Percentiles rank a stretch among this genome's conserved stretches.
Conservation (phyloP, 2,329 filamentous ascomycete genomes). For the Talaromyces amestolkiae region DNA sequence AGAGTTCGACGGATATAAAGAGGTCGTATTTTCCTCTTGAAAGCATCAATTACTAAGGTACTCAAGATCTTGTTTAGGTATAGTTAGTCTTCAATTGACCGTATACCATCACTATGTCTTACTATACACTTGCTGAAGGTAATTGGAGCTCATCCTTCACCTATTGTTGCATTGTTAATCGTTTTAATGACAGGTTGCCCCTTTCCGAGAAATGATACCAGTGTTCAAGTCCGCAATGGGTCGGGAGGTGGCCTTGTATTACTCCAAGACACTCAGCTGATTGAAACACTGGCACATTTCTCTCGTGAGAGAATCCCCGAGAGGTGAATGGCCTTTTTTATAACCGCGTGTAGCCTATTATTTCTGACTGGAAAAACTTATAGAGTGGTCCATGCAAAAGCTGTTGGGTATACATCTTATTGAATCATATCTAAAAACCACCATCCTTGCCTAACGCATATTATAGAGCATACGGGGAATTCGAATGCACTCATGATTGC, state of each 20-base stretch:
- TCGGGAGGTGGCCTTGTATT: constrained; percentile 43
- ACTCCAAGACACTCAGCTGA: constrained; percentile 60
- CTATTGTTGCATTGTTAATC: background rate
- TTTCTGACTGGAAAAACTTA: background rate
- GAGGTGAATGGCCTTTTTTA: constrained; percentile 30
- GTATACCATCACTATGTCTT: background rate
- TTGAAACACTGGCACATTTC: constrained; percentile 62
- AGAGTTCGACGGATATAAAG: background rate
- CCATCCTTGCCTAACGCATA: background rate
- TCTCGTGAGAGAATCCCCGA: constrained; percentile 62
- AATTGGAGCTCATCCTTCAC: background rate
- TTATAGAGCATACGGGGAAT: constrained; percentile 53
- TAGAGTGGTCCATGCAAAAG: constrained; percentile 59
- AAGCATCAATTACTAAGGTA: background rate
- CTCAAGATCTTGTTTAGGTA: background rate
- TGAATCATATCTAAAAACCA: background rate
- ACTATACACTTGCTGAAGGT: constrained; percentile 32
- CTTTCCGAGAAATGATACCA: constrained; percentile 26
- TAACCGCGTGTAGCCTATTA: background rate
- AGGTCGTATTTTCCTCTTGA: background rate
- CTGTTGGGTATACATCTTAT: constrained; percentile 38
- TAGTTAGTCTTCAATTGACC: background rate
- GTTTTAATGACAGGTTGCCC: constrained; percentile 25
- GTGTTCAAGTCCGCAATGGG: constrained; percentile 26
- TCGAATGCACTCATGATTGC: constrained; percentile 60